Base-by-base conservation (phyloP, 305 asterid genomes). In the Petunia hybrid region DNA sequence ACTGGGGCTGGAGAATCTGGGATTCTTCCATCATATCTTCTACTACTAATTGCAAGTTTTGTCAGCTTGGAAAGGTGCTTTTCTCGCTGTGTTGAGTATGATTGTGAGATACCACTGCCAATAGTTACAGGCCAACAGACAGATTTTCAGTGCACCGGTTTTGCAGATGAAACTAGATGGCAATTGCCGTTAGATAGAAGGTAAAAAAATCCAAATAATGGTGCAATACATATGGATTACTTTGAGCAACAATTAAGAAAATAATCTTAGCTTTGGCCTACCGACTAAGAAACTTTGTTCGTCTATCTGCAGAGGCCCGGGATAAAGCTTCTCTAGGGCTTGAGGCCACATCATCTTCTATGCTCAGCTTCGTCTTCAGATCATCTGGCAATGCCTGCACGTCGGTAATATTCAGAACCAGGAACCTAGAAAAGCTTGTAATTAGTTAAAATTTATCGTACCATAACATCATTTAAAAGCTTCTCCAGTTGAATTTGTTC, bases 291-390 rank as follows among this genome's bases (percentile, higher is more conserved):
- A 93, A 94, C 87, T 96, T 93, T 70, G 80, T 83, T 91, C 99
- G 89, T 89, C 99, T 91, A 82, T 96, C 98, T 65, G 97, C 87
- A 13, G 99, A 96, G 85, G 99, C 99, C 82, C 97, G 90, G 77
- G 97, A 93, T 64, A 96, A 85, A 80, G 99, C 99, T 92, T 96
- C 99, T 93, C 95, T 94, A 70, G 99, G 98, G 88, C 99, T 96
- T 67, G 94, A 89, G 82, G 39, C 81, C 85, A 81, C 94, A 83
- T 86, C n/a, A 89, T 96, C 97, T 83, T 96, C 99, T 84, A 96
- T 92, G 90, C 97, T 94, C 76, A 96, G 96, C 90, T 96, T 92
- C 43, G 97, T 89, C 93, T 90, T 96, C 86, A 96, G 88, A 84
- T 96, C 98, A 86, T 86, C 98, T 79, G 99, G 99, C 83, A 96